Conservation (phyloP, 1,139 yeast species). For the Debaryomycetaceae sp. region DNA sequence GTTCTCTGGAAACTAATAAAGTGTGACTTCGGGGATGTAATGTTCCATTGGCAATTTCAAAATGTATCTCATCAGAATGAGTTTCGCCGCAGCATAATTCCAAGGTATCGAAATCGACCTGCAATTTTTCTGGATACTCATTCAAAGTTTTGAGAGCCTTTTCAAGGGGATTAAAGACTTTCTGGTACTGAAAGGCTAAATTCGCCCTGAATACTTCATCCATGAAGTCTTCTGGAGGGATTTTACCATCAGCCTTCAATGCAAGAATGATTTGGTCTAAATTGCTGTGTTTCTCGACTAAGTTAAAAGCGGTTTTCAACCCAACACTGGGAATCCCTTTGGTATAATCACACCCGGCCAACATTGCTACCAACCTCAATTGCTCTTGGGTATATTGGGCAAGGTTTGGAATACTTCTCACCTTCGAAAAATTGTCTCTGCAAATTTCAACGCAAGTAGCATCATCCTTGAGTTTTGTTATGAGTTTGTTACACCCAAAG, state of each 20-base stretch:
- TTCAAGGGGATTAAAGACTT: slow-evolving; percentile 71
- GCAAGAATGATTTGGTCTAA: slow-evolving; percentile 57
- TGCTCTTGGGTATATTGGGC: slow-evolving; percentile 52
- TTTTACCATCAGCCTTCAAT: slow-evolving; percentile 62
- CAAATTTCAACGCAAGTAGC: slow-evolving; percentile 74
- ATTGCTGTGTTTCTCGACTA: slow-evolving; percentile 50
- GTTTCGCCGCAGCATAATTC: slow-evolving; percentile 65
- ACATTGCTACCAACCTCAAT: slow-evolving; percentile 72
- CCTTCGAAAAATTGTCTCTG: slow-evolving; percentile 48
- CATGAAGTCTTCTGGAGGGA: slow-evolving; percentile 56
- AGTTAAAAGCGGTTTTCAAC: slow-evolving; percentile 65
- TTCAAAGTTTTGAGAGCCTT: slow-evolving; percentile 54
- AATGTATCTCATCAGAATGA: slow-evolving; percentile 46
- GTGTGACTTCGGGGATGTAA: slow-evolving; percentile 63
- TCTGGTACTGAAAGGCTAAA: slow-evolving; percentile 79
- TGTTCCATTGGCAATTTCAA: slow-evolving; percentile 59
- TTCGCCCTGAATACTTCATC: slow-evolving; percentile 65
- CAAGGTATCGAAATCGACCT: slow-evolving; percentile 32
- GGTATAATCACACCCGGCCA: slow-evolving; percentile 96
- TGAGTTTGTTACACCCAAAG: slow-evolving; percentile 75
- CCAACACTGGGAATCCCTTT: slow-evolving; percentile 84
- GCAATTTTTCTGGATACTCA: slow-evolving; percentile 45
- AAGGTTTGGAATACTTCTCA: slow-evolving; percentile 45
- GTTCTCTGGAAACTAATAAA: slow-evolving; percentile 46
- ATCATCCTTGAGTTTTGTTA: slow-evolving; percentile 77